These are phyloP conservation scores for Piloderma croceum DNA, from an alignment of 768 basidiomycete species.

Conservation along the genomic window DNA sequence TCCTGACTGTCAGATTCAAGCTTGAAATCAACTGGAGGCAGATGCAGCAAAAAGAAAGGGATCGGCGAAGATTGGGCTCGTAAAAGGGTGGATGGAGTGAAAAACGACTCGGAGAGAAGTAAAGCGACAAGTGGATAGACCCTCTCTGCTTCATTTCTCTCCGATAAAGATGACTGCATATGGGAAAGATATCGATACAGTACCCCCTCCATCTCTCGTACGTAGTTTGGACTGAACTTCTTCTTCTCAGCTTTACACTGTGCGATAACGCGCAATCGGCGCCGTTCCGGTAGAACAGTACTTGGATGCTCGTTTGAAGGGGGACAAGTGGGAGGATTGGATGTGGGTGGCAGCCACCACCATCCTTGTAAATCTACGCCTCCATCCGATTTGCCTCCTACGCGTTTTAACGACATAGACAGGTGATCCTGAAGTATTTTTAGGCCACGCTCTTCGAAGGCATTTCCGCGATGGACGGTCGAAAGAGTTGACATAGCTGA, in stretches of 20 bases:
- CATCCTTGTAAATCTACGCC: slow-evolving; percentile 86
- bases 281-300: slow-evolving; percentile 20
- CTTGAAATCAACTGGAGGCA: slow-evolving; percentile 54
- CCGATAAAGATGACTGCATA: slow-evolving; percentile 5
- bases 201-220: slow-evolving; percentile 92
- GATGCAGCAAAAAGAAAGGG: slow-evolving; percentile 74
- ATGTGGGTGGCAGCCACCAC: slow-evolving; percentile 75
- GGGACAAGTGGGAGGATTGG: too few species aligned
- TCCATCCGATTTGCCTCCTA: slow-evolving; percentile 87
- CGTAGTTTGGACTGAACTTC: slow-evolving; percentile 69
- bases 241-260: slow-evolving; percentile 92
- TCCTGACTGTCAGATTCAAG: slow-evolving; percentile 6
- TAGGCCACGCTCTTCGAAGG: slow-evolving; percentile 70
- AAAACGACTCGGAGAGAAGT: slow-evolving; percentile 75
- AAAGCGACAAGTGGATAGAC: slow-evolving; percentile 53
- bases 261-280: slow-evolving; percentile 68
- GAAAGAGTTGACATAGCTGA: slow-evolving; percentile 33
- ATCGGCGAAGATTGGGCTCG: slow-evolving; percentile 70
- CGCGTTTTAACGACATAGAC: slow-evolving; percentile 73
- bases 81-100: slow-evolving; percentile 63
- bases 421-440: slow-evolving; percentile 54
- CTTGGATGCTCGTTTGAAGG: background rate
- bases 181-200: slow-evolving; percentile 42
- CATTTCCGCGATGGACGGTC: slow-evolving; percentile 59
- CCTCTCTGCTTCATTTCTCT: slow-evolving; percentile 2